A percentile compares a stretch with the other conserved stretches of the same genome.
phyloP scores from a whole-genome alignment of 176 grass and related monocot species.

The Musa acuminata region DNA sequence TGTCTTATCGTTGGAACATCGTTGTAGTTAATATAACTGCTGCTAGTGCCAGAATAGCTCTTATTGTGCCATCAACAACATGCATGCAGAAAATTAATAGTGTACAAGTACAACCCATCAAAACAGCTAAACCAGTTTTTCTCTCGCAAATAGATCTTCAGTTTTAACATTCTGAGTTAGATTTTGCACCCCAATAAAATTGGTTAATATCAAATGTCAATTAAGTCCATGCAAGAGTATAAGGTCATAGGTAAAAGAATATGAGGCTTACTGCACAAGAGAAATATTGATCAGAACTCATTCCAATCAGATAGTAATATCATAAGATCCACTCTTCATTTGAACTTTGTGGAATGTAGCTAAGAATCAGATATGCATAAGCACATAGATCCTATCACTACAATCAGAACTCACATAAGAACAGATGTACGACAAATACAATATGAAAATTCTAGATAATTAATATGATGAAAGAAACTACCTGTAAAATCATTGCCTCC shows the following conservation, averaged over 20 bases:
- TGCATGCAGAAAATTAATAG: no score
- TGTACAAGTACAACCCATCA: no score
- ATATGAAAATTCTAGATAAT: background rate
- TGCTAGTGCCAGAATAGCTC: no score
- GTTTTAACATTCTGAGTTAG: no score
- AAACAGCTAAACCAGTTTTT: no score
- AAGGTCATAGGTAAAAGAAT: background rate
- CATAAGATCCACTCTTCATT: background rate
- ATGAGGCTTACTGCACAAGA: background rate
- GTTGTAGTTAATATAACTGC: no score
- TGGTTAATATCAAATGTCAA: background rate
- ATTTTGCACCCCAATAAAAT: background rate
- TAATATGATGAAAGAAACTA: slow-evolving; percentile 15
- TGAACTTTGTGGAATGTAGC: background rate
- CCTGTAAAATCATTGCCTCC: slow-evolving; percentile 28
- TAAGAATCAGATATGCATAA: background rate
- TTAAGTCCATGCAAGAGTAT: background rate
- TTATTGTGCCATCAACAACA: no score
- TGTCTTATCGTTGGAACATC: background rate
- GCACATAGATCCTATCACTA: background rate
- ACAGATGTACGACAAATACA: background rate
- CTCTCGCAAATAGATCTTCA: no score
- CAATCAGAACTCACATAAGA: background rate
- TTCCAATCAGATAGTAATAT: background rate
- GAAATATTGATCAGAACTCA: background rate